phyloP scores from a whole-genome alignment of 768 basidiomycete genomes.

The Psilocybe azurescens region DNA sequence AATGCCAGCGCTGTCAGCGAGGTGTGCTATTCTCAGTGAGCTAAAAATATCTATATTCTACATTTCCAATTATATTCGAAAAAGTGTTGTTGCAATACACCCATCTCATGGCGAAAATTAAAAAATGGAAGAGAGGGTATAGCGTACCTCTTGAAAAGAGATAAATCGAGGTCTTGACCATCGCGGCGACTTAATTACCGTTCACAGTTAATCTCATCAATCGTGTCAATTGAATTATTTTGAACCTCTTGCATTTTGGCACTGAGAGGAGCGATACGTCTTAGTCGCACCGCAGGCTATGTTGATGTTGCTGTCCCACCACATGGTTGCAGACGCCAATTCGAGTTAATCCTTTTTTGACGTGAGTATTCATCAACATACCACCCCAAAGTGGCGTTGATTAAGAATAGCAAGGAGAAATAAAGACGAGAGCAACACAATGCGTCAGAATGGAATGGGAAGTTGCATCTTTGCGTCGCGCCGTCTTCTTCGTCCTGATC shows the following conservation, averaged over 20 bases:
- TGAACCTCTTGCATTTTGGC: neutral
- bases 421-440: neutral
- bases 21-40: neutral
- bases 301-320: neutral
- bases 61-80: neutral
- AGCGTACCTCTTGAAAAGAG: neutral
- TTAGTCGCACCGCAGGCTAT: slow-evolving; percentile 8
- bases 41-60: neutral
- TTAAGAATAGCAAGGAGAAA: neutral
- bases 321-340: slow-evolving; percentile 3
- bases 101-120: neutral
- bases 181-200: neutral
- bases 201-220: neutral
- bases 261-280: slow-evolving; percentile 8
- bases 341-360: neutral
- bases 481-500: neutral
- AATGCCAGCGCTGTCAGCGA: neutral
- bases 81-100: neutral
- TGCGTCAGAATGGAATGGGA: neutral
- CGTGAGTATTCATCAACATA: slow-evolving; percentile 12
- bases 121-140: neutral
- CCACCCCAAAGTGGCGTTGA: neutral
- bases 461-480: no score
- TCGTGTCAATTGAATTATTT: slow-evolving; percentile 3
- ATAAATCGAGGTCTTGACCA: neutral